A percentile compares a stretch with the other conserved stretches of the same genome.
Conservation (phyloP, 2,329 filamentous ascomycete species). For the Ophiocordyceps camponoti-floridani region DNA sequence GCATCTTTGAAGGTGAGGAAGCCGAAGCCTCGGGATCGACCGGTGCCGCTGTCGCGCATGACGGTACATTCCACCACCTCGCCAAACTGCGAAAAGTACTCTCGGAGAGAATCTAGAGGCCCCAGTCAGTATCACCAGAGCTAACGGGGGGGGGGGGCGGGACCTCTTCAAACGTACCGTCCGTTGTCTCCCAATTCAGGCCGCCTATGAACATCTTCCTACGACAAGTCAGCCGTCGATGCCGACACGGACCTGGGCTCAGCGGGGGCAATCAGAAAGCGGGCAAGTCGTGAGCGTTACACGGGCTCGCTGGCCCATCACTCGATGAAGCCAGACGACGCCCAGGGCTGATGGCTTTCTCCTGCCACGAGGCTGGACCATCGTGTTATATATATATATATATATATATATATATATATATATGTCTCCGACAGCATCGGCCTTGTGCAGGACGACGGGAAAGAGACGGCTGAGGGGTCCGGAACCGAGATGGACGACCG, state of each 20-base stretch:
- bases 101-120: conserved; percentile 68
- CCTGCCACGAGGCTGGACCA: neutral
- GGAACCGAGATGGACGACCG: neutral
- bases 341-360: neutral
- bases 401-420: too few species aligned
- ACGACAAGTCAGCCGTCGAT: conserved; percentile 6
- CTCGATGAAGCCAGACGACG: neutral
- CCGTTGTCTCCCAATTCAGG: conserved; percentile 93
- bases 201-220: conserved; percentile 99
- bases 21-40: conserved; percentile 86
- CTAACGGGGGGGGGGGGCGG: too few species aligned
- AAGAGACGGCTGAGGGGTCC: neutral
- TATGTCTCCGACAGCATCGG: neutral
- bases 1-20: conserved; percentile 97
- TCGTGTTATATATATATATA: neutral
- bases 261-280: neutral
- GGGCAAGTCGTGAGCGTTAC: neutral
- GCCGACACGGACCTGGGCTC: neutral
- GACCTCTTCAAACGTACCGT: neutral
- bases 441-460: neutral
- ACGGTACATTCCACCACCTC: conserved; percentile 96
- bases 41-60: conserved; percentile 93
- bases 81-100: conserved; percentile 96
- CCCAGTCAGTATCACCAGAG: conserved; percentile 2
- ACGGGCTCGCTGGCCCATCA: neutral